Conservation (phyloP, 805 yeast species). For the Kuraishia molischiana region DNA sequence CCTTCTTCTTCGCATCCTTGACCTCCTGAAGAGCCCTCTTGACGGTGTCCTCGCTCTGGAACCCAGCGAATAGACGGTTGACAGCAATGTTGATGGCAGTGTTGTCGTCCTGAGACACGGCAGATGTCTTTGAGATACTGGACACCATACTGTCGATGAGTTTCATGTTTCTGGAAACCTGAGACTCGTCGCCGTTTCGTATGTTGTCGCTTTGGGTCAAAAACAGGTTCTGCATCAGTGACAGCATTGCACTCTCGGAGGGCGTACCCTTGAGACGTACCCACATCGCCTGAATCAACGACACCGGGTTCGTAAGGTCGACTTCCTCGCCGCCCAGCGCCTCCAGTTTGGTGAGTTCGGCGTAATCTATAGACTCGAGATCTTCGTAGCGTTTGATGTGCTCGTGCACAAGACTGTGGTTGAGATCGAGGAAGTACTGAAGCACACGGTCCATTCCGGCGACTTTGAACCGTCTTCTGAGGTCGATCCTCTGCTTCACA, state of each 20-base stretch:
- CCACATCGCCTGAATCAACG: constrained; percentile 52
- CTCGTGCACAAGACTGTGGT: constrained; percentile 30
- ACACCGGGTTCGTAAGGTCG: constrained; percentile 64
- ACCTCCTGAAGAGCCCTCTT: constrained; percentile 48
- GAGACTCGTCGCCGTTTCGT: constrained; percentile 30
- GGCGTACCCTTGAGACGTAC: constrained; percentile 44
- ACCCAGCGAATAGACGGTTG: constrained; percentile 56
- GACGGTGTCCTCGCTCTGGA: constrained; percentile 83
- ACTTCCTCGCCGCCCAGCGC: constrained; percentile 32
- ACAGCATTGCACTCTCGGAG: constrained; percentile 47
- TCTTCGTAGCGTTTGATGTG: constrained; percentile 30
- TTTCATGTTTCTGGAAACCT: constrained; percentile 39
- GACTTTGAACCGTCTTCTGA: constrained; percentile 32
- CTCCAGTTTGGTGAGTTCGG: constrained; percentile 25
- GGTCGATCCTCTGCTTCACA: constrained; percentile 32
- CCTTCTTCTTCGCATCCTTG: constrained; percentile 26
- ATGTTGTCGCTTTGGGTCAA: constrained; percentile 37
- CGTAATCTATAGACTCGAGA: constrained; percentile 30
- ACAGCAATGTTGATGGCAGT: constrained; percentile 71
- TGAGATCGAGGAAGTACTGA: constrained; percentile 25
- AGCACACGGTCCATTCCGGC: constrained; percentile 31
- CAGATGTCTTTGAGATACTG: constrained; percentile 35
- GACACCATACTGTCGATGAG: constrained; percentile 46
- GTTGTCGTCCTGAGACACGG: constrained; percentile 42
- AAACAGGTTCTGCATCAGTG: constrained; percentile 59